Percentiles rank a stretch among this genome's conserved stretches.
Conservation (phyloP, 768 basidiomycete genomes). For the Krasilnikovozyma curviuscula region DNA sequence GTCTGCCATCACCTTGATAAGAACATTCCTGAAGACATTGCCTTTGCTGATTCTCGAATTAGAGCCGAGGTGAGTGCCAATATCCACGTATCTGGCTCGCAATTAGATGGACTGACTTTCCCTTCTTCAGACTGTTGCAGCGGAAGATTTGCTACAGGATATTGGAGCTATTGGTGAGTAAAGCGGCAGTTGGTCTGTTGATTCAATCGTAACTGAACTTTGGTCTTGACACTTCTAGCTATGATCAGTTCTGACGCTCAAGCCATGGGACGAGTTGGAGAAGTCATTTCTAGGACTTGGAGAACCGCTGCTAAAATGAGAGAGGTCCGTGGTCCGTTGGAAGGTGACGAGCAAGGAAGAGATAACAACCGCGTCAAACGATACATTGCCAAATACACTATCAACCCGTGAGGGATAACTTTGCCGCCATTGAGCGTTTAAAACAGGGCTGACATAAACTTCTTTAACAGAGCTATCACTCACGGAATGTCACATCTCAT, state of each 20-base stretch:
- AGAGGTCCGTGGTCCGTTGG: conserved; percentile 54
- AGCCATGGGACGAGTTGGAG: conserved; percentile 90
- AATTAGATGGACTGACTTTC: neutral
- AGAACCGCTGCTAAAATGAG: conserved; percentile 90
- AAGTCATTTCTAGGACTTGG: conserved; percentile 85
- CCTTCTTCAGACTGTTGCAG: conserved; percentile 64
- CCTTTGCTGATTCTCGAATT: conserved; percentile 93
- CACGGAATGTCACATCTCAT: conserved; percentile 79
- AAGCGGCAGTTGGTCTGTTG: neutral
- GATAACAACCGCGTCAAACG: conserved; percentile 88
- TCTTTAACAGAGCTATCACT: conserved; percentile 51
- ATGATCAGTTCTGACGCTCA: conserved; percentile 95
- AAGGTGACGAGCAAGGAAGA: conserved; percentile 48
- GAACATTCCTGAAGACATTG: conserved; percentile 73
- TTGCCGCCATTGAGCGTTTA: neutral
- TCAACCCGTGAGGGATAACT: conserved; percentile 93
- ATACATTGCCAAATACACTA: conserved; percentile 65
- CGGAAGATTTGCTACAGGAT: conserved; percentile 88
- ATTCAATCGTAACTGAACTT: neutral
- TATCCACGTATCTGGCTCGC: neutral
- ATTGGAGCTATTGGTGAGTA: conserved; percentile 55
- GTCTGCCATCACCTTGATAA: conserved; percentile 88
- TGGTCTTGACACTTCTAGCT: conserved; percentile 18
- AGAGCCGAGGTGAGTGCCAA: conserved; percentile 36
- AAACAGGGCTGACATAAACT: neutral